A percentile compares a stretch with the other conserved stretches of the same genome.
phyloP scores from a whole-genome alignment of 2,329 filamentous ascomycete species.

The Claviceps fusiformis region DNA sequence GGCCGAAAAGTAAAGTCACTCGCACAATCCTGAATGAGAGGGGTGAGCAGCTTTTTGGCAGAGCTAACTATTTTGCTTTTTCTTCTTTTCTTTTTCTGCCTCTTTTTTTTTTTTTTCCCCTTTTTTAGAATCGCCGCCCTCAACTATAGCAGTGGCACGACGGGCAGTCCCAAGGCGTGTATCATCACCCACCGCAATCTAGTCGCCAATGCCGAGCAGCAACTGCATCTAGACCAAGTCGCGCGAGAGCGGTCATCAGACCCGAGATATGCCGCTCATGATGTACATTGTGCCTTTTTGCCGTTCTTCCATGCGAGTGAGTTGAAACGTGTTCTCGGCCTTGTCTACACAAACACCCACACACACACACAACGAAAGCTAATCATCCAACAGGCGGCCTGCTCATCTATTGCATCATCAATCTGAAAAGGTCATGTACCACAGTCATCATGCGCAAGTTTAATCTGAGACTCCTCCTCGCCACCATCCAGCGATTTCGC shows the following conservation, averaged over 20 bases:
- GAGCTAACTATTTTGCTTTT: background rate
- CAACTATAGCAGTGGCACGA: background rate
- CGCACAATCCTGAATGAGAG: background rate
- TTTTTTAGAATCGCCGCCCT: background rate
- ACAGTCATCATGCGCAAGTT: background rate
- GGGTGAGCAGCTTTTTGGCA: background rate
- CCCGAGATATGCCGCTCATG: background rate
- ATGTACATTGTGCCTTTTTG: background rate
- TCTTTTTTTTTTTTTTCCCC: background rate
- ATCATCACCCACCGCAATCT: background rate
- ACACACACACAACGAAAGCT: background rate
- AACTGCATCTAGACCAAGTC: background rate
- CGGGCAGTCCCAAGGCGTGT: background rate
- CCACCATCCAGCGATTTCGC: conserved; percentile 53
- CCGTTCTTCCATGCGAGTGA: background rate
- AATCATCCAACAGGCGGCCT: background rate
- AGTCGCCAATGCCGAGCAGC: background rate
- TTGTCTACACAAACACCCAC: too few species aligned
- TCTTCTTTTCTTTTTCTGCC: background rate
- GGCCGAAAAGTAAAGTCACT: background rate
- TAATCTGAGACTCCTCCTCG: conserved; percentile 26
- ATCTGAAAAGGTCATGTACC: background rate
- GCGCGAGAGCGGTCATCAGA: background rate
- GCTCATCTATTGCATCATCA: background rate
- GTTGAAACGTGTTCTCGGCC: background rate